These are phyloP conservation scores for Adiantum capillusveneris DNA, from an alignment of 75 land plant genomes.

Conservation along the genomic window DNA sequence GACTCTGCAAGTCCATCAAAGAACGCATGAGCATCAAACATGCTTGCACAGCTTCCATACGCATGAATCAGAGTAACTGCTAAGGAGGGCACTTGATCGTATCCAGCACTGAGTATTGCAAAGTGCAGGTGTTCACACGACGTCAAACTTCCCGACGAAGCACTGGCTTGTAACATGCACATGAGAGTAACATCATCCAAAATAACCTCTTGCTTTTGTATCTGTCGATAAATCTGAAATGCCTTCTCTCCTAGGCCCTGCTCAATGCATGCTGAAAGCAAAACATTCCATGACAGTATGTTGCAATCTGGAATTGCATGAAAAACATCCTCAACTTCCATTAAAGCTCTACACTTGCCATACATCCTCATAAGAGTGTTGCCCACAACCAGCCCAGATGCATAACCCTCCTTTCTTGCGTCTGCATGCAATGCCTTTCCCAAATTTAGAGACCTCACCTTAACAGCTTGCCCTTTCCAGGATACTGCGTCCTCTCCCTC, in stretches of 20 bases:
- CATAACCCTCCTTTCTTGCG: neutral
- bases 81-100: neutral
- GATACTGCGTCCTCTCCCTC: neutral
- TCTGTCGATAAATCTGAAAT: neutral
- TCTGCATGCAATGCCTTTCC: conserved; percentile 4
- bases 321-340: conserved; percentile 1
- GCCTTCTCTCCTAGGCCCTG: neutral
- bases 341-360: neutral
- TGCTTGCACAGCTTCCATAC: conserved; percentile 4
- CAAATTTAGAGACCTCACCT: neutral
- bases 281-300: neutral
- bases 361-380: conserved; percentile 6
- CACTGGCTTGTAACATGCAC: neutral
- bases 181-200: neutral
- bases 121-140: neutral
- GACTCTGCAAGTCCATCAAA: neutral
- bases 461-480: no score
- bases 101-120: neutral
- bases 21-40: conserved; percentile 1
- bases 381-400: neutral
- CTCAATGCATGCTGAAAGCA: neutral
- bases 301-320: neutral
- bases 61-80: neutral
- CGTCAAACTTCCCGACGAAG: neutral
- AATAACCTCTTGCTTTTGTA: neutral